Base-by-base conservation (phyloP, 1,284 basidiomycete species). In the Malassezia brasiliensis region DNA sequence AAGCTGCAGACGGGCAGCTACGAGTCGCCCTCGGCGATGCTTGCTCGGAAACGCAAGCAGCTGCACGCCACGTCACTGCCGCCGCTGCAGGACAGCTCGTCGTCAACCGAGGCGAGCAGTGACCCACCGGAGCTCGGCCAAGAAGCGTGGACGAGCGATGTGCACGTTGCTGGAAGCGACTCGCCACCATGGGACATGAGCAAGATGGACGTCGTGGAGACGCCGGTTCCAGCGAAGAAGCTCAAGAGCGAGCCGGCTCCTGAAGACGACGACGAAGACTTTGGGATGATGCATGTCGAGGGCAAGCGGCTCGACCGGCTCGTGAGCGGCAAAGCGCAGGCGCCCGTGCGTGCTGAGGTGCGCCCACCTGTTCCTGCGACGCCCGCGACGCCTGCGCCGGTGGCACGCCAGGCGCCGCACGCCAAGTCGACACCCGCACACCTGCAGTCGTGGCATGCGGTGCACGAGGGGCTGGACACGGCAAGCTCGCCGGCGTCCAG, bases 101-200 rank as follows among this genome's bases (percentile, higher is more conserved):
- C 46, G 45, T 57, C 55, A 12, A 52, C 55, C 9, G 55, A 57
- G 41, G 45, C 55, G 11, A 57, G 55, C 46, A 62, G 59, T 35
- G 62, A 64, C 19, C 52, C 54, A 20, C 49, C 53, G 9, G 56
- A 64, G 12, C 10, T 41, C 1, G 22, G 47, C 20, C n/a, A 40
- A 12, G 36, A 38, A 5, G 12, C n/a, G 11, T 36, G 34, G 47
- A 11, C 20, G 17, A 32, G n/a, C 20, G 30, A 38, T 15, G 47
- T 40, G 17, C 36, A 49, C 11, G 17, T 72, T 45, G 54, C 62
- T 19, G 67, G 68, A 22, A 65, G 64, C 54, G 69, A 72, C 47
- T 64, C 66, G 22, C 64, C 66, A n/a, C 66, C 67, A 3, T 69
- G 31, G 31, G 15, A n/a, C 5, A n/a, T 15, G 5, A 12, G 17